Conservation (phyloP, 257 asterid species). For the Eucommia ulmoides region DNA sequence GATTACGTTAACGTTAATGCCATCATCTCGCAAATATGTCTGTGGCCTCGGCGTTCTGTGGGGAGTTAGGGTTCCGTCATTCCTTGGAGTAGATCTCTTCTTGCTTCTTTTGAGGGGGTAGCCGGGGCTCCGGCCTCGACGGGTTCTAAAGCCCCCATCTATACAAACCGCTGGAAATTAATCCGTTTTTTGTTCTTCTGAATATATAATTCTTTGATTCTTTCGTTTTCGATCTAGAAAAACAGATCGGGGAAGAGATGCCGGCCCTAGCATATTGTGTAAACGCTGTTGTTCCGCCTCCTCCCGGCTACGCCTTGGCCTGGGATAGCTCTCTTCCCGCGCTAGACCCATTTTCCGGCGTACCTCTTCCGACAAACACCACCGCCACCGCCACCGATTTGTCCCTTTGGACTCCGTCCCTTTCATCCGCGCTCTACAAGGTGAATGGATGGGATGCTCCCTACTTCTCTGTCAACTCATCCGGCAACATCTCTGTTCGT, state of each 20-base stretch:
- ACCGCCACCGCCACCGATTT: slow-evolving; percentile 9
- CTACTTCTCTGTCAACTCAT: slow-evolving; percentile 63
- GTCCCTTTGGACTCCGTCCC: slow-evolving; percentile 51
- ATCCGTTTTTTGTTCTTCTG: background rate
- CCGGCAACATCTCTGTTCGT: slow-evolving; percentile 63
- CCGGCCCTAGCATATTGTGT: slow-evolving; percentile 76
- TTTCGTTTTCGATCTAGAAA: slow-evolving; percentile 14
- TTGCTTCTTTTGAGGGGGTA: slow-evolving; percentile 99
- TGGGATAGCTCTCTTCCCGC: slow-evolving; percentile 57
- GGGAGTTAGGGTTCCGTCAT: too few relatives aligned
- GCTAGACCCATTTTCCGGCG: slow-evolving; percentile 25
- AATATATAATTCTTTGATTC: slow-evolving; percentile 39
- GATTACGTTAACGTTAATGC: too few relatives aligned
- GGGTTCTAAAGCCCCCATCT: slow-evolving; percentile 97
- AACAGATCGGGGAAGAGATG: slow-evolving; percentile 56
- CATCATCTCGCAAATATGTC: too few relatives aligned
- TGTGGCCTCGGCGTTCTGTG: too few relatives aligned
- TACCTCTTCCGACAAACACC: slow-evolving; percentile 19
- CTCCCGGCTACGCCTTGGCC: slow-evolving; percentile 44
- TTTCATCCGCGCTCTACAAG: slow-evolving; percentile 55
- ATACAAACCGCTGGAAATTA: slow-evolving; percentile 19
- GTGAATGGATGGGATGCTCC: slow-evolving; percentile 95
- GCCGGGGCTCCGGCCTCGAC: slow-evolving; percentile 99
- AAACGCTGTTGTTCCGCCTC: slow-evolving; percentile 47
- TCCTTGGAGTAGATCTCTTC: too few relatives aligned